phyloP scores from a whole-genome alignment of 306 rosid genomes.

The Quercus engelmannii region DNA sequence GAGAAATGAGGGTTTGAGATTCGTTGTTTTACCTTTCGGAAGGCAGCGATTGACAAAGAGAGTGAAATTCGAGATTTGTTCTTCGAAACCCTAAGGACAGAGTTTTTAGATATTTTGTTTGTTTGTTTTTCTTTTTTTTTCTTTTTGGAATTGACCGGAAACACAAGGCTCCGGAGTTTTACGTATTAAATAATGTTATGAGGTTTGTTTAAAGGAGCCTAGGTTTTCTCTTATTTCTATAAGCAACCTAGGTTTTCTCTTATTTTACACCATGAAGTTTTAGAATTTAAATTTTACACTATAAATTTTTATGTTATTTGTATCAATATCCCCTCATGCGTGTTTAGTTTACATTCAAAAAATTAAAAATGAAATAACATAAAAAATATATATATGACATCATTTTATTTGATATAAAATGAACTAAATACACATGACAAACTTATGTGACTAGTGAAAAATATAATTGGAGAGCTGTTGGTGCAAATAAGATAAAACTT shows the following conservation, averaged over 20 bases:
- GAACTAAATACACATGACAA: too few relatives aligned
- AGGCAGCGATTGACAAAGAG: neutral
- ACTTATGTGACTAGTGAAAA: too few relatives aligned
- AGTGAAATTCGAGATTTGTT: neutral
- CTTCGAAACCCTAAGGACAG: constrained; percentile 44
- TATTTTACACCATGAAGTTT: neutral
- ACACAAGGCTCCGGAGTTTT: neutral
- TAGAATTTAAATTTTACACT: accelerated
- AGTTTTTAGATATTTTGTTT: neutral
- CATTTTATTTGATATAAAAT: too few relatives aligned
- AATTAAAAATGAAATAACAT: too few relatives aligned
- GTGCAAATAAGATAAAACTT: too few relatives aligned
- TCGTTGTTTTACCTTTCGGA: constrained; percentile 28
- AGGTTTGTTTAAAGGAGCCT: constrained; percentile 10
- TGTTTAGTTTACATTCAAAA: too few relatives aligned
- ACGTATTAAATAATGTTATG: neutral
- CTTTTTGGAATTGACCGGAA: constrained; percentile 23
- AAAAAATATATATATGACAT: too few relatives aligned
- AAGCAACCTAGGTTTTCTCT: neutral
- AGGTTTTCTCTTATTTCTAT: constrained; percentile 1
- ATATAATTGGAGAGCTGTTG: too few relatives aligned
- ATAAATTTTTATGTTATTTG: too few relatives aligned
- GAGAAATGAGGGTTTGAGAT: neutral
- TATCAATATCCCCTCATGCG: accelerated
- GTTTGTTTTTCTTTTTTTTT: too few relatives aligned